phyloP scores from a whole-genome alignment of 2,329 filamentous ascomycete species.

The Cladophialophora yegresii region DNA sequence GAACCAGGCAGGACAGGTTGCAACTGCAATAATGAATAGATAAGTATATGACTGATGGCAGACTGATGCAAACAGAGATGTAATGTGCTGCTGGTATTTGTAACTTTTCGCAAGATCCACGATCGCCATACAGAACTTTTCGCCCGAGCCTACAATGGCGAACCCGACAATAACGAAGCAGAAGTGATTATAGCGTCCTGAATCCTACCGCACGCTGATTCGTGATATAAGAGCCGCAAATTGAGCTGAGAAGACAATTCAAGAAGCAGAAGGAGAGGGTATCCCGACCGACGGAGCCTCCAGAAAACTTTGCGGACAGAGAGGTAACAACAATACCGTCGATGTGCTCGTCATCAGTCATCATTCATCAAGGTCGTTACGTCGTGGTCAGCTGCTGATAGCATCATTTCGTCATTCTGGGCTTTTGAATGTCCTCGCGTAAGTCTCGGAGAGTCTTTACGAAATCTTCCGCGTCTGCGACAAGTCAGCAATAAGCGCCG shows the following conservation, averaged over 20 bases:
- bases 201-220: background rate
- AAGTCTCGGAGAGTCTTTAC: conserved; percentile 41
- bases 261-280: conserved; percentile 24
- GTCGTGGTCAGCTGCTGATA: conserved; percentile 16
- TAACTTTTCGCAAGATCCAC: background rate
- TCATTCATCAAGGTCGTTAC: conserved; percentile 26
- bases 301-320: background rate
- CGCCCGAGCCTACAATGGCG: background rate
- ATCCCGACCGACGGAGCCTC: conserved; percentile 19
- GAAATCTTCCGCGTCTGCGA: conserved; percentile 46
- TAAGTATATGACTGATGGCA: background rate
- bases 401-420: conserved; percentile 13
- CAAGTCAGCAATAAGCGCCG: background rate
- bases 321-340: conserved; percentile 12
- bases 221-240: background rate
- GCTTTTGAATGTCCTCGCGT: conserved; percentile 28
- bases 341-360: conserved; percentile 17
- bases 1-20: background rate
- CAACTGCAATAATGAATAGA: background rate
- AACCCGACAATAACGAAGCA: background rate
- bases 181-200: background rate
- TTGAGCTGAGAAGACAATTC: conserved; percentile 24
- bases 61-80: background rate
- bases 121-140: background rate
- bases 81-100: background rate